These are phyloP conservation scores for Parmelia sp. DNA, from an alignment of 495 filamentous ascomycete genomes.

Conservation along the genomic window DNA sequence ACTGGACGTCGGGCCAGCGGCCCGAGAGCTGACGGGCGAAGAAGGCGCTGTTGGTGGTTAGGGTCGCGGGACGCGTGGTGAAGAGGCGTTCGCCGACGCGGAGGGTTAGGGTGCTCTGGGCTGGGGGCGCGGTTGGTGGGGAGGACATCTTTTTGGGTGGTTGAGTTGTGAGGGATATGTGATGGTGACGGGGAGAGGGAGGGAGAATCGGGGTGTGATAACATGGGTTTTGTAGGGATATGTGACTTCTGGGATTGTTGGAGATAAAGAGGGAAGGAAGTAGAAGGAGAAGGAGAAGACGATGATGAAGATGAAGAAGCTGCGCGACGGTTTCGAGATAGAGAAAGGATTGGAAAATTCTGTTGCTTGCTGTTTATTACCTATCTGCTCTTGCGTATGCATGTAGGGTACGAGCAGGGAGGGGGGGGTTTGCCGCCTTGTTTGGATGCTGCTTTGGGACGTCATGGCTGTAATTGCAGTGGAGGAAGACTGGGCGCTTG, in stretches of 20 bases:
- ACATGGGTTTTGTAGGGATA: too few relatives aligned
- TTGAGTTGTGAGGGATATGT: not conserved
- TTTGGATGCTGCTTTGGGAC: not conserved
- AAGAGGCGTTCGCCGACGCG: not conserved
- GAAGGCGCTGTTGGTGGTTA: not conserved
- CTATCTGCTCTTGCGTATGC: not conserved
- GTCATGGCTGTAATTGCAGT: not conserved
- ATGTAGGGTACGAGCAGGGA: not conserved
- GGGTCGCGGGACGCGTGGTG: not conserved
- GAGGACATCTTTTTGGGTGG: not conserved
- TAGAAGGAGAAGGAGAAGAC: not conserved
- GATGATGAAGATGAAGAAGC: not conserved
- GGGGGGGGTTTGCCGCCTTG: not conserved
- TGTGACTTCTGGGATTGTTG: not conserved
- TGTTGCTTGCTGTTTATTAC: not conserved
- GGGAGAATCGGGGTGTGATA: not conserved
- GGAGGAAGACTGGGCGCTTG: not conserved
- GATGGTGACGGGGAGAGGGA: not conserved
- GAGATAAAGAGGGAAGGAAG: too few relatives aligned
- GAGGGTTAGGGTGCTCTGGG: not conserved
- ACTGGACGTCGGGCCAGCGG: slow-evolving; percentile 3
- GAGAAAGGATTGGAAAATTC: not conserved
- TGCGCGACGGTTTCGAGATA: not conserved
- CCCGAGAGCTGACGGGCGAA: not conserved
- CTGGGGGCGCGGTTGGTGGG: not conserved